Evolutionary conservation across 2,329 filamentous ascomycete genomes (phyloP), one percentile per base, ranked within the genome.

Genomic region (Coccinonectria pachysandricola): DNA sequence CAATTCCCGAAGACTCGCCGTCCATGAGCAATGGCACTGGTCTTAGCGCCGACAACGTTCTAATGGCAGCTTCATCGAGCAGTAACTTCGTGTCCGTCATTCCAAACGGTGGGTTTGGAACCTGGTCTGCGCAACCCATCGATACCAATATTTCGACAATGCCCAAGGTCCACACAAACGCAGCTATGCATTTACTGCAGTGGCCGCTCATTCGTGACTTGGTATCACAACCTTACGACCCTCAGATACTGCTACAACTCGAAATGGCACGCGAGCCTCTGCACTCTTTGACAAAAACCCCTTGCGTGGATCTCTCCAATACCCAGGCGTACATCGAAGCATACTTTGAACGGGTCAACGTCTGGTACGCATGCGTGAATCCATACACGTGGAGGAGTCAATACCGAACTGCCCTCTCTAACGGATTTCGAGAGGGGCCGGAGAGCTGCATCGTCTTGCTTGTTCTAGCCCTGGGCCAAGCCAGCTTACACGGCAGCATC

Each of bases 301-400:
- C 70, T 1, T 73, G 68, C 39, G 66, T 86, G 32, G 79, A 86
- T 49, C 57, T 87, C 21, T 79, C 77, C 22, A 84, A 85, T 48
- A 80, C 77, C 2, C 68, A 75, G 23, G 68, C 75, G 4, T 87
- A 86, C 49, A 78, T 84, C 20, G 75, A 81, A 46, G 77, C 82
- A 1, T 88, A 84, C 52, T 91, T 88, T 45, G 75, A 80, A 31
- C 68, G 78, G 21, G 83, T 86, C 33, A 88, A 88, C 39, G 68
- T 86, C 3, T 88, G 83, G 79, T 88, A 88, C 45, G 82, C 83
- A 7, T 85, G 80, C 42, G 80, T 91, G 17, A 87, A 86, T 48
- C 82, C 82, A 1, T 82, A 82, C 50, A 81, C 75, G 2, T 91
- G 83, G 82, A 65, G 71, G 21, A 74, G 67, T 33, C 78, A 85